Evolutionary conservation across 2,329 filamentous ascomycete genomes (phyloP), one percentile per base, ranked within the genome.

Genomic region (Penicillium sp.): DNA sequence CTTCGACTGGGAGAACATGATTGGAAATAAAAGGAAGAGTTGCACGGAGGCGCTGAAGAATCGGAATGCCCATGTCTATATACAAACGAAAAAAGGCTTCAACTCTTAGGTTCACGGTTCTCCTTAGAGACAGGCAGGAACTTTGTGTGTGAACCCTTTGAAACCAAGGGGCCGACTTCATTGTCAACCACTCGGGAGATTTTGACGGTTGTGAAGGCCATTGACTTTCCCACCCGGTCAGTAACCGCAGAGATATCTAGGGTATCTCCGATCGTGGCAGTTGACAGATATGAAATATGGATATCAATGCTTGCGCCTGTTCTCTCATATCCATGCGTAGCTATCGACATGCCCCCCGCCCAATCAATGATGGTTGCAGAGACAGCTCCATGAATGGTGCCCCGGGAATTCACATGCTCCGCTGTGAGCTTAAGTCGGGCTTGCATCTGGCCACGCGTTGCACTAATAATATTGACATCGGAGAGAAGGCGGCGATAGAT

Each of bases 1-100:
- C 56, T 8, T 70, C 65, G 19, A 71, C 62, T 8, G 46, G 52
- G 19, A 45, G 28, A 11, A 16, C 38, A 55, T 40, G 14, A 50
- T 31, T 33, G 2, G 26, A 30, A 17, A 28, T 19, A 17, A 17
- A 30, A 31, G n/a, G n/a, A 7, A 31, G 16, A 9, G 26, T 26
- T 25, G 26, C 3, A 6, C 11, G 5, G n/a, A 37, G n/a, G 31
- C 33, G 10, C 42, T 30, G 25, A 36, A 31, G 19, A 33, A 50
- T 30, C 4, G 26, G 12, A 31, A 2, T 26, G 19, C 25, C 9
- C n/a, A 35, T 26, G 14, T 35, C 12, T 44, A 50, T 26, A 1
- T 33, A 26, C 48, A 43, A 44, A 17, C 35, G 14, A 1, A 17
- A 35, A 14, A 8, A 19, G 3, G 11, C 7, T 30, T 53, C 35